Conservation (phyloP, 805 yeast genomes). For the Isabelozyma pseudorhagii region DNA sequence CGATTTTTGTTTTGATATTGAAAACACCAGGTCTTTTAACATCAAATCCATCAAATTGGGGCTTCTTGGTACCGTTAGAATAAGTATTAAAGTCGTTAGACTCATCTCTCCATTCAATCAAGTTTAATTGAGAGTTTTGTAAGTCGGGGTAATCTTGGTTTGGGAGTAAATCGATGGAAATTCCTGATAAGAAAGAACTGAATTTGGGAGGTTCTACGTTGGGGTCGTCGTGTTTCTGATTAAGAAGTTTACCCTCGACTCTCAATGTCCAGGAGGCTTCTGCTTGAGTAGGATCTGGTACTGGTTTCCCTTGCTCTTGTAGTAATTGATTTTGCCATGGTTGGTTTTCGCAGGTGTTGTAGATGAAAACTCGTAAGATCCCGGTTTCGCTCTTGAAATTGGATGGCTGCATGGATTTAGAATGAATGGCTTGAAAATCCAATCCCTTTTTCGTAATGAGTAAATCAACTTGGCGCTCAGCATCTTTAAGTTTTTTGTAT, state of each 20-base stretch:
- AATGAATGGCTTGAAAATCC: constrained; percentile 71
- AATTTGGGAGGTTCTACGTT: constrained; percentile 45
- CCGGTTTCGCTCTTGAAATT: constrained; percentile 47
- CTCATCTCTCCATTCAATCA: constrained; percentile 91
- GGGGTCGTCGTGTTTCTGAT: constrained; percentile 35
- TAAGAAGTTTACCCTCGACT: constrained; percentile 78
- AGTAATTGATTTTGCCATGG: constrained; percentile 62
- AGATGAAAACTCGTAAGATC: constrained; percentile 72
- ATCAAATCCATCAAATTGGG: constrained; percentile 80
- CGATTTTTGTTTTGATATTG: constrained; percentile 60
- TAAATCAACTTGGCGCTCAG: constrained; percentile 81
- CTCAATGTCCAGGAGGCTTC: constrained; percentile 79
- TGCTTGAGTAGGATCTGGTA: constrained; percentile 13
- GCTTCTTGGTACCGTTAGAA: constrained; percentile 13
- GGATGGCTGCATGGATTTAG: constrained; percentile 36
- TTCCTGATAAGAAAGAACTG: constrained; percentile 76
- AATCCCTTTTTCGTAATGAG: constrained; percentile 77
- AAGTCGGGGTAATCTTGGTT: constrained; percentile 36
- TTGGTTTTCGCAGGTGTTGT: constrained; percentile 80
- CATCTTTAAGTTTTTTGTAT: constrained; percentile 68
- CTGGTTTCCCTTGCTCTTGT: constrained; percentile 16
- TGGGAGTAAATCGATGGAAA: constrained; percentile 70
- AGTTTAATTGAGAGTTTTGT: constrained; percentile 29
- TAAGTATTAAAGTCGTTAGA: constrained; percentile 14
- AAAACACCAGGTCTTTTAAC: constrained; percentile 71